These are phyloP conservation scores for Pseudognaphalium luteoalbum DNA, from an alignment of 129 eudicot species.

Conservation along the genomic window DNA sequence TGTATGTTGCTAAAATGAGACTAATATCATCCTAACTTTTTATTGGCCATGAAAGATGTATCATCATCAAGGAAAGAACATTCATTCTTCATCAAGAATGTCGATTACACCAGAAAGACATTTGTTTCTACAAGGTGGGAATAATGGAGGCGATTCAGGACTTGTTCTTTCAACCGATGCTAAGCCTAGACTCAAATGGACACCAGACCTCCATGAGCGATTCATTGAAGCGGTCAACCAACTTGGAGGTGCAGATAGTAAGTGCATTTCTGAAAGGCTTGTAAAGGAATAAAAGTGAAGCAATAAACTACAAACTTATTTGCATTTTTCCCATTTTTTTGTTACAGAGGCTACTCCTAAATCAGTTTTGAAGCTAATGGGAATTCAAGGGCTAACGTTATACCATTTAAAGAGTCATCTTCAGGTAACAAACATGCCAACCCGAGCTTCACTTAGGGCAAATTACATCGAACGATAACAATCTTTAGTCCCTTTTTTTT, in stretches of 20 bases:
- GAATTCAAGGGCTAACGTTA: conserved; percentile 91
- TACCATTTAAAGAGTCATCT: conserved; percentile 99
- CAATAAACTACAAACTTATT: neutral
- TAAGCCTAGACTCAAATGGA: conserved; percentile 98
- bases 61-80: conserved; percentile 68
- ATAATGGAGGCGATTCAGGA: conserved; percentile 64
- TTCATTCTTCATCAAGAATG: conserved; percentile 66
- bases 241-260: conserved; percentile 98
- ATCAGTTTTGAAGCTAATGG: conserved; percentile 97
- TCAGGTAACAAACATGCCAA: conserved; percentile 61
- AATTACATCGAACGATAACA: neutral
- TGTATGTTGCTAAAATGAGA: conserved; percentile 22
- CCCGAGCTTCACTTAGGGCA: neutral
- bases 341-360: conserved; percentile 95
- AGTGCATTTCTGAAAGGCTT: conserved; percentile 25
- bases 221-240: conserved; percentile 96
- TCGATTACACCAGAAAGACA: conserved; percentile 70
- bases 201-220: conserved; percentile 87
- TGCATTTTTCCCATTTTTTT: conserved; percentile 19
- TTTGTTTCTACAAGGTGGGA: conserved; percentile 75
- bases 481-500: neutral
- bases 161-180: conserved; percentile 98
- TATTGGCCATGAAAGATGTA: conserved; percentile 48
- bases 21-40: conserved; percentile 29
- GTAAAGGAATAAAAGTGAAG: neutral